phyloP scores from a whole-genome alignment of 306 rosid genomes.

The Casuarina equisetifolia region DNA sequence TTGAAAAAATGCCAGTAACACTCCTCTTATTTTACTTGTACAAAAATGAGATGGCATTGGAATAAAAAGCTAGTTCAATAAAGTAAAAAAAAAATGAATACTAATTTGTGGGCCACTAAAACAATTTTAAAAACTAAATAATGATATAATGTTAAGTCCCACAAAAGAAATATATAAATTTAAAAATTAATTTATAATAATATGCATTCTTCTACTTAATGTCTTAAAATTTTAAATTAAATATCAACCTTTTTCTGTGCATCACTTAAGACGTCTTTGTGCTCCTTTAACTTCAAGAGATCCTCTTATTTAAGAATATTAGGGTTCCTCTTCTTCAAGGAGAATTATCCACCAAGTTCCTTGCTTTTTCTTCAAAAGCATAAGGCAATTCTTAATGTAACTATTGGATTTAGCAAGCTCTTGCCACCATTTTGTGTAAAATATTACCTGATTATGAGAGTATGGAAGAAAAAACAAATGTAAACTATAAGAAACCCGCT shows the following conservation, averaged over 20 bases:
- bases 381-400: constrained; percentile 67
- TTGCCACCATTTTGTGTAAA: constrained; percentile 51
- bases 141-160: too few species aligned
- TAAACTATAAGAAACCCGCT: constrained; percentile 23
- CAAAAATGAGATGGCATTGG: too few species aligned
- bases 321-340: constrained; percentile 37
- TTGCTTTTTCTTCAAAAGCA: constrained; percentile 59
- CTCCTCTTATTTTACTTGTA: too few species aligned
- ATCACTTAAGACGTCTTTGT: constrained; percentile 78
- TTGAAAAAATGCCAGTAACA: too few species aligned
- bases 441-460: constrained; percentile 78
- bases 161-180: too few species aligned
- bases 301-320: constrained; percentile 35
- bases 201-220: too few species aligned
- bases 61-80: too few species aligned
- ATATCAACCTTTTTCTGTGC: constrained; percentile 37
- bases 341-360: constrained; percentile 35
- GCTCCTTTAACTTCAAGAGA: constrained; percentile 77
- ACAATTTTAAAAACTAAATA: too few species aligned
- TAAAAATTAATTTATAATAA: too few species aligned
- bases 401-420: constrained; percentile 57
- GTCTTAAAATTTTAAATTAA: too few species aligned
- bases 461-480: constrained; percentile 12
- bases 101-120: too few species aligned
- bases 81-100: too few species aligned